Evolutionary conservation across 2,329 filamentous ascomycete genomes (phyloP).

Genomic region (Beauveria asiatica): DNA sequence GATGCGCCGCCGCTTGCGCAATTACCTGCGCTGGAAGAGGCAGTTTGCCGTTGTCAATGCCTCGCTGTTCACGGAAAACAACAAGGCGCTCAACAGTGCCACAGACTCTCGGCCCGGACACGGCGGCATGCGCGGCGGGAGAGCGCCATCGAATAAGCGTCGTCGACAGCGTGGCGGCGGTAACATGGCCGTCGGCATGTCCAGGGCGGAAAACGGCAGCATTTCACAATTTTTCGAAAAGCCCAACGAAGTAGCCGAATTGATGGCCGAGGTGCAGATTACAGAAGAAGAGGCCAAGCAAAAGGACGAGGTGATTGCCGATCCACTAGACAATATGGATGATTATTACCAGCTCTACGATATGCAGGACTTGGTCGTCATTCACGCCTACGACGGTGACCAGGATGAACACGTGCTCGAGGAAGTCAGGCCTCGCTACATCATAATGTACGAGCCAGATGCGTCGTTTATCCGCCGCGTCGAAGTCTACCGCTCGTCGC

Average conservation of each 20-base stretch:
- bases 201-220: slow-evolving; percentile 63
- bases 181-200: slow-evolving; percentile 44
- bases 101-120: slow-evolving; percentile 45
- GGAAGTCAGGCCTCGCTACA: slow-evolving; percentile 84
- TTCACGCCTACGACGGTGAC: slow-evolving; percentile 92
- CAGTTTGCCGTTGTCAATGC: slow-evolving; percentile 81
- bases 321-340: slow-evolving; percentile 85
- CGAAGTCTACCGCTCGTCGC: slow-evolving; percentile 92
- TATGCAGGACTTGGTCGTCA: slow-evolving; percentile 77
- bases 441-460: slow-evolving; percentile 98
- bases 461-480: slow-evolving; percentile 88
- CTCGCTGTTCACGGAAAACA: slow-evolving; percentile 69
- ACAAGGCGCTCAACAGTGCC: slow-evolving; percentile 63
- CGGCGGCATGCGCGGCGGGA: slow-evolving; percentile 44
- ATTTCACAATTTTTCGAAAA: slow-evolving; percentile 74
- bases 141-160: slow-evolving; percentile 72
- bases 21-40: slow-evolving; percentile 84
- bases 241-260: slow-evolving; percentile 68
- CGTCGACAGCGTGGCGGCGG: slow-evolving; percentile 76
- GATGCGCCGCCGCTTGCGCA: slow-evolving; percentile 79
- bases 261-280: slow-evolving; percentile 77
- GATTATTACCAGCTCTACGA: slow-evolving; percentile 87
- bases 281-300: slow-evolving; percentile 67
- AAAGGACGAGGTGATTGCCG: slow-evolving; percentile 64
- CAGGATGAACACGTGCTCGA: slow-evolving; percentile 95